Evolutionary conservation across 805 yeast species (phyloP), one percentile per base, ranked within the genome.

Genomic region (Ogataea pilisensis): DNA sequence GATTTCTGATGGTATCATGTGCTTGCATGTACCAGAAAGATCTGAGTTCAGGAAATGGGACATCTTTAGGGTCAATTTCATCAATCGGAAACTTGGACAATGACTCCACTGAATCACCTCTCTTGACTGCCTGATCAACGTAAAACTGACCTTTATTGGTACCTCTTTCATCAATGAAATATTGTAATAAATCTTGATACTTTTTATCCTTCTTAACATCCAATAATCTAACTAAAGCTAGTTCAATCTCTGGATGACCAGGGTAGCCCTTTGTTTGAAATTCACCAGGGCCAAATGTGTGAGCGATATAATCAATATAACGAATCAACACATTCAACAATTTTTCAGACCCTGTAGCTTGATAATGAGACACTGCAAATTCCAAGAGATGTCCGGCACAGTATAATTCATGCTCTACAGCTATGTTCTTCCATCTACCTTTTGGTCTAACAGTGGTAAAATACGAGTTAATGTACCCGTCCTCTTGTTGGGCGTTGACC

Each of bases 241-340:
- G 42, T 38, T 57, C 62, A 17, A 57, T 49, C 35, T 57, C 60
- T 22, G 49, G 49, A 30, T 57, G 62, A 6, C 62, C 62, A 8
- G 57, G 56, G 35, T 57, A 56, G 8, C 58, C 58, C 27, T 50
- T 55, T 3, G 39, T 34, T 28, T 46, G 47, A 5, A 34, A 46
- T 22, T 43, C 45, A 6, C 34, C 51, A 2, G 51, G 50, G 8
- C 62, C 61, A 38, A 54, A 54, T 3, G 35, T 34, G 11, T 34
- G 21, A 16, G 43, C 31, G 19, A 54, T 40, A 14, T 38, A 47
- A 36, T 54, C 58, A 21, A 55, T 38, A 35, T 54, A 57, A n/a
- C 42, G 37, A 35, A 46, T 37, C n/a, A 54, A 9, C 25, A 39
- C 32, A 21, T 54, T 43, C 18, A 56, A 41, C 12, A 55, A 37